Conservation (phyloP, 164 flowering plant species). For the Magnolia kwangsiensis region DNA sequence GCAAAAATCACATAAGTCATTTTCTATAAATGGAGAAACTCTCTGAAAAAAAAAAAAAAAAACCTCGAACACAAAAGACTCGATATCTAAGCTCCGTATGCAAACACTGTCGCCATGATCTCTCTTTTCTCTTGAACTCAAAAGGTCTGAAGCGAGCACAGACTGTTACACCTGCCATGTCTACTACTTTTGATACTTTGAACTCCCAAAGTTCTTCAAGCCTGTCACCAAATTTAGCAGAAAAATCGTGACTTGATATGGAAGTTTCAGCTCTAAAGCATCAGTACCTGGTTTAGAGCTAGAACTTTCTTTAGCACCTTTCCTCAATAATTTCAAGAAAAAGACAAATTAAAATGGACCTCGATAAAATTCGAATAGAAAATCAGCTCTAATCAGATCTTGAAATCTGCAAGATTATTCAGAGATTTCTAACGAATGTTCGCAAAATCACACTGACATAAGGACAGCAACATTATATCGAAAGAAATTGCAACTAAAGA, state of each 20-base stretch:
- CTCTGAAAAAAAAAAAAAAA: not conserved
- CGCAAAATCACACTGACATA: not conserved
- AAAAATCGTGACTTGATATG: not conserved
- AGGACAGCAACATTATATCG: not conserved
- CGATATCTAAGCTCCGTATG: constrained; percentile 43
- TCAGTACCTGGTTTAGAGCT: not conserved
- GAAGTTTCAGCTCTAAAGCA: constrained; percentile 3
- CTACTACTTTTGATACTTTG: not conserved
- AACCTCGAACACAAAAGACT: constrained; percentile 65
- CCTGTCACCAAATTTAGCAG: not conserved
- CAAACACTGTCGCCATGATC: constrained; percentile 46
- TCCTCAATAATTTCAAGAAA: not conserved
- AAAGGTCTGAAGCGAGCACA: constrained; percentile 75
- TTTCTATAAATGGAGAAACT: not conserved
- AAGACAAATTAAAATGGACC: not conserved
- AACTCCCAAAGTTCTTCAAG: not conserved
- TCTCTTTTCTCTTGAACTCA: constrained; percentile 55
- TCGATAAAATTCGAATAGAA: not conserved
- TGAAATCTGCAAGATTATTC: not conserved
- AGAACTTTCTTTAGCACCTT: not conserved
- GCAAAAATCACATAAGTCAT: not conserved
- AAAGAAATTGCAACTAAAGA: not conserved
- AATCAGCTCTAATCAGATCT: not conserved
- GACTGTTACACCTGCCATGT: constrained; percentile 58
- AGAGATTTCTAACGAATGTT: not conserved